Percentiles rank a stretch among this genome's conserved stretches.
Evolutionary conservation across 805 yeast genomes (phyloP).

Genomic region (Candida mattraensis): DNA sequence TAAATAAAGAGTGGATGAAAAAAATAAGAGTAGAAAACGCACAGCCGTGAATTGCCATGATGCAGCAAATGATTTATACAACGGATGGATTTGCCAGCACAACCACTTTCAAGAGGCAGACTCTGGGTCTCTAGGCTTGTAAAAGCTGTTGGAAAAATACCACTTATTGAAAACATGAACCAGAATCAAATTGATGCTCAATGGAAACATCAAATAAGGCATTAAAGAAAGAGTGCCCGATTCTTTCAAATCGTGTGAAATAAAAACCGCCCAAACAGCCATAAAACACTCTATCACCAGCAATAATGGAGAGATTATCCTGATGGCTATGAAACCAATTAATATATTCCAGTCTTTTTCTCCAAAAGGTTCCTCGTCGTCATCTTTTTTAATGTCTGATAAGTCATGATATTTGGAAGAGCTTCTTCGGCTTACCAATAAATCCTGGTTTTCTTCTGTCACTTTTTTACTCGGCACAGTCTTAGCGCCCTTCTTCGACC

Average conservation of each 20-base stretch:
- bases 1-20: too few relatives aligned
- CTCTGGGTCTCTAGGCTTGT: slow-evolving; percentile 17
- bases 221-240: too few relatives aligned
- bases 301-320: slow-evolving; percentile 28
- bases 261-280: too few relatives aligned
- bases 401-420: slow-evolving; percentile 9
- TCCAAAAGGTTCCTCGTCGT: slow-evolving; percentile 13
- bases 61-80: too few relatives aligned
- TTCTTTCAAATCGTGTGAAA: too few relatives aligned
- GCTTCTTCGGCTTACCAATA: too few relatives aligned
- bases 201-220: slow-evolving; percentile 23
- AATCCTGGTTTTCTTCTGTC: too few relatives aligned
- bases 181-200: slow-evolving; percentile 20
- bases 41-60: too few relatives aligned
- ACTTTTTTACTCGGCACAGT: background rate
- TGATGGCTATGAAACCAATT: slow-evolving; percentile 28
- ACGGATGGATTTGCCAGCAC: background rate
- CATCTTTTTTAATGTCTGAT: slow-evolving; percentile 9
- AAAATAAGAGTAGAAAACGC: too few relatives aligned
- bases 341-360: slow-evolving; percentile 23
- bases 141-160: slow-evolving; percentile 26
- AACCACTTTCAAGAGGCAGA: too few relatives aligned
- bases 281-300: slow-evolving; percentile 29
- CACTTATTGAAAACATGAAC: slow-evolving; percentile 30
- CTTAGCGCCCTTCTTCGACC: slow-evolving; percentile 2